Evolutionary conservation across 139 green algal species (phyloP).

Genomic region (Dunaliella sp.): DNA sequence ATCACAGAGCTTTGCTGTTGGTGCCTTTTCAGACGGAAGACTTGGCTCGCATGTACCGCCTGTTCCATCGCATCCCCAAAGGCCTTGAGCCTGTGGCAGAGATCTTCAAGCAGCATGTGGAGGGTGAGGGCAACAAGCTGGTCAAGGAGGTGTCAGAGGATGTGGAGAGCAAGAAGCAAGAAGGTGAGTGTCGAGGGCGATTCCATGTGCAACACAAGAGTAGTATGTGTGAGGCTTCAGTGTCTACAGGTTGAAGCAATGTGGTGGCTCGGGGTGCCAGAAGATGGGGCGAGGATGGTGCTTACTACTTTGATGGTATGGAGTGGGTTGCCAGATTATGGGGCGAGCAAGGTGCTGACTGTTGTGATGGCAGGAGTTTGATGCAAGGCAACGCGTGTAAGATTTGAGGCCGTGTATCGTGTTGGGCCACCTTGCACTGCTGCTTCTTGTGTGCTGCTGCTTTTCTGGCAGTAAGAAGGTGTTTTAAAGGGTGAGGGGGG

Average conservation of each 20-base stretch:
- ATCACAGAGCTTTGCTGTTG: no score
- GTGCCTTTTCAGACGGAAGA: conserved; percentile 87
- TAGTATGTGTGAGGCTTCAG: no score
- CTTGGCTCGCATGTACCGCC: conserved; percentile 94
- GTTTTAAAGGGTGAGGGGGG: no score
- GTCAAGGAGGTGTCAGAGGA: conserved; percentile 75
- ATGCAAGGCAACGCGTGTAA: no score
- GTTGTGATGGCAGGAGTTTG: no score
- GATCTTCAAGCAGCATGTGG: conserved; percentile 92
- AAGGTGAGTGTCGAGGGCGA: conserved; percentile 26
- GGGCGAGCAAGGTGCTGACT: no score
- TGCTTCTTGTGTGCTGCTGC: no score
- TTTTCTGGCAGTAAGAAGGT: no score
- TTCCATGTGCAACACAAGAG: no score
- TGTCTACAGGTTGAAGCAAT: no score
- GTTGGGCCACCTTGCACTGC: no score
- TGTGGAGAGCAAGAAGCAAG: conserved; percentile 69
- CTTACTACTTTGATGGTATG: not conserved
- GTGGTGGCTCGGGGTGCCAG: not conserved
- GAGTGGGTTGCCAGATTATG: not conserved
- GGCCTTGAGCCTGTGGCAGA: conserved; percentile 91
- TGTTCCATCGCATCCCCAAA: conserved; percentile 90
- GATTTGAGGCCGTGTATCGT: no score
- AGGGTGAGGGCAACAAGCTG: conserved; percentile 87
- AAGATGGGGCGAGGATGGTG: not conserved